phyloP scores from a whole-genome alignment of 106 monocot species.

The Xerophyta viscosa region DNA sequence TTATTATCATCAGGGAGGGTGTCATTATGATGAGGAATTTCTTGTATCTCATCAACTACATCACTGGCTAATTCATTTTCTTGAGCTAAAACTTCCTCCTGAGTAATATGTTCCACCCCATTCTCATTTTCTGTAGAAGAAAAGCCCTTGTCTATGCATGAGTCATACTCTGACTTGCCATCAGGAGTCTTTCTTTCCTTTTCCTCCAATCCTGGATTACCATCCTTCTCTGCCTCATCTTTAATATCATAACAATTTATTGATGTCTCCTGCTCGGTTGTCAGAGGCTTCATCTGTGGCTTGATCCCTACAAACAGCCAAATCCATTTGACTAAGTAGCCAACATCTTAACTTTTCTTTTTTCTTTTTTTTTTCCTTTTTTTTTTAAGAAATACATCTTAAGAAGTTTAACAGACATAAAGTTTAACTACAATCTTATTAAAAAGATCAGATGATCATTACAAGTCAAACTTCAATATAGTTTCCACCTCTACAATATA shows the following conservation, averaged over 20 bases:
- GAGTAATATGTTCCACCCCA: slow-evolving; percentile 15
- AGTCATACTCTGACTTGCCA: slow-evolving; percentile 12
- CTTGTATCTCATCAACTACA: slow-evolving; percentile 15
- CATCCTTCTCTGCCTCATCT: slow-evolving; percentile 14
- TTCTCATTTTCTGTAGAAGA: slow-evolving; percentile 22
- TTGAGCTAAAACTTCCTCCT: slow-evolving; percentile 15
- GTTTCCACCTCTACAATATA: too few species aligned
- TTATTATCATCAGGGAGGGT: slow-evolving; percentile 15
- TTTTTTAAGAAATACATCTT: too few species aligned
- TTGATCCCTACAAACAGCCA: slow-evolving; percentile 32
- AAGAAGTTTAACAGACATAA: too few species aligned
- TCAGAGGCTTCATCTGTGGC: slow-evolving; percentile 46
- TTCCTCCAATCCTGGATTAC: slow-evolving; percentile 1
- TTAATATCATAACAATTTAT: slow-evolving; percentile 26
- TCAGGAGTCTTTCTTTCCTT: slow-evolving; percentile 14
- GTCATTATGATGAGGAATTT: slow-evolving; percentile 15
- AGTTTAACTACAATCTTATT: too few species aligned
- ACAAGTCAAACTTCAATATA: too few species aligned
- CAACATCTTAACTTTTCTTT: too few species aligned
- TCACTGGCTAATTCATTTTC: slow-evolving; percentile 11
- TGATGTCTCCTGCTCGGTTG: slow-evolving; percentile 34
- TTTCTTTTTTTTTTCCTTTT: too few species aligned
- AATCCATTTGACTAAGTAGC: neutral
- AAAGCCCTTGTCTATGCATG: slow-evolving; percentile 33
- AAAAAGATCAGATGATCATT: too few species aligned